Evolutionary conservation across 371 early-diverging fungal genomes (phyloP).

Genomic region (Mortierella sp.): DNA sequence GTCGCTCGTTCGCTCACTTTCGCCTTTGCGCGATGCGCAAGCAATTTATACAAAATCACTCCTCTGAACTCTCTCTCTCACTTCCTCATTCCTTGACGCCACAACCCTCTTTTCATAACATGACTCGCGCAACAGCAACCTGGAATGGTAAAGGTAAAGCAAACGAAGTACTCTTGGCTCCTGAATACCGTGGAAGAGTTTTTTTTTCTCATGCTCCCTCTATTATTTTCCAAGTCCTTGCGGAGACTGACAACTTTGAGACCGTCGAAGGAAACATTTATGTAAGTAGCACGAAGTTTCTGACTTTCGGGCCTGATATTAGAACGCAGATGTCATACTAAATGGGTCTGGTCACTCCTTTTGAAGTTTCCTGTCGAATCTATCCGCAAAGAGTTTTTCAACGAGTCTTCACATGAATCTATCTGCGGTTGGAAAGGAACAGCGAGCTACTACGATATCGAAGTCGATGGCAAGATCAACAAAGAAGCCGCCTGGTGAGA

Average conservation of each 20-base stretch:
- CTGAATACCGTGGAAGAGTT: neutral
- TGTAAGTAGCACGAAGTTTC: neutral
- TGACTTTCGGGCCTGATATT: no score
- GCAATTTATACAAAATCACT: no score
- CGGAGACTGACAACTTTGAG: constrained; percentile 7
- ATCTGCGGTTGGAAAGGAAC: constrained; percentile 11
- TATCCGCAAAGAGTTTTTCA: constrained; percentile 8
- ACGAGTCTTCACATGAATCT: constrained; percentile 9
- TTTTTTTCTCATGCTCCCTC: neutral
- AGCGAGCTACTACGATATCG: constrained; percentile 5
- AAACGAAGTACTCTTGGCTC: neutral
- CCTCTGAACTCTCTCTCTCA: no score
- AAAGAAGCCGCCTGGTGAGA: constrained; percentile 11
- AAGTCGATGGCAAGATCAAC: constrained; percentile 8
- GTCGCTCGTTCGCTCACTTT: no score
- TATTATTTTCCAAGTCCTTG: neutral
- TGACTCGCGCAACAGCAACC: constrained; percentile 7
- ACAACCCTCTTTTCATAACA: neutral
- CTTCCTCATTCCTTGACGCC: neutral
- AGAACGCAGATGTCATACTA: no score
- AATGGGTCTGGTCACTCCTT: no score
- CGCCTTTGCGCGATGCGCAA: no score
- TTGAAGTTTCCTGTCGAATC: constrained; percentile 3
- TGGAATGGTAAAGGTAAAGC: constrained; percentile 13
- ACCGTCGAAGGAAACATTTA: constrained; percentile 11